These are phyloP conservation scores for Aspergillus aculeatinus DNA, from an alignment of 2,329 filamentous ascomycete genomes.

Conservation along the genomic window DNA sequence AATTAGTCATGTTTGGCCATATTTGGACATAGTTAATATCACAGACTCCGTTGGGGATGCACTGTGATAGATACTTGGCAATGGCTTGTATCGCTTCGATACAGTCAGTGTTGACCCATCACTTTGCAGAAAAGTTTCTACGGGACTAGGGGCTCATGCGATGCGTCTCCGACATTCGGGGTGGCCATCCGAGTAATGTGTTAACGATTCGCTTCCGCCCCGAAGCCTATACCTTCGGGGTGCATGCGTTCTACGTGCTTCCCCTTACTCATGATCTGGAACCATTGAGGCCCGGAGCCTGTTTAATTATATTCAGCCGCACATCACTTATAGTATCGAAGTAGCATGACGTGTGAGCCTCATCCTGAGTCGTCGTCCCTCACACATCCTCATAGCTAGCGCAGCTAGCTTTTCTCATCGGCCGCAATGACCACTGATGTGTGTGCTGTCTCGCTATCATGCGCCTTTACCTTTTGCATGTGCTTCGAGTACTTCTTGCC, in stretches of 20 bases:
- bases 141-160: no score
- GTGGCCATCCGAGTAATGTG: no score
- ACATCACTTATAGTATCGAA: background rate
- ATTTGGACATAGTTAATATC: background rate
- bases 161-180: no score
- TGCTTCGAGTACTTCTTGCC: conserved; percentile 40
- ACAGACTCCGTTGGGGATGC: background rate
- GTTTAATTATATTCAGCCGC: background rate
- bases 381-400: background rate
- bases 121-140: no score
- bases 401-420: background rate
- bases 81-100: background rate
- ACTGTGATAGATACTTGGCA: background rate
- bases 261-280: no score
- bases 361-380: background rate
- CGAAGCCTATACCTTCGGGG: no score
- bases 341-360: background rate
- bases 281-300: no score
- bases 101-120: no score
- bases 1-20: background rate
- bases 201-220: no score
- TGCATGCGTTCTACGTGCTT: no score
- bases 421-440: conserved; percentile 16
- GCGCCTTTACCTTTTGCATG: conserved; percentile 51
- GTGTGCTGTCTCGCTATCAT: conserved; percentile 50